Evolutionary conservation across 305 asterid species (phyloP), one percentile per base, ranked within the genome.

Genomic region (Striga hermonthica): DNA sequence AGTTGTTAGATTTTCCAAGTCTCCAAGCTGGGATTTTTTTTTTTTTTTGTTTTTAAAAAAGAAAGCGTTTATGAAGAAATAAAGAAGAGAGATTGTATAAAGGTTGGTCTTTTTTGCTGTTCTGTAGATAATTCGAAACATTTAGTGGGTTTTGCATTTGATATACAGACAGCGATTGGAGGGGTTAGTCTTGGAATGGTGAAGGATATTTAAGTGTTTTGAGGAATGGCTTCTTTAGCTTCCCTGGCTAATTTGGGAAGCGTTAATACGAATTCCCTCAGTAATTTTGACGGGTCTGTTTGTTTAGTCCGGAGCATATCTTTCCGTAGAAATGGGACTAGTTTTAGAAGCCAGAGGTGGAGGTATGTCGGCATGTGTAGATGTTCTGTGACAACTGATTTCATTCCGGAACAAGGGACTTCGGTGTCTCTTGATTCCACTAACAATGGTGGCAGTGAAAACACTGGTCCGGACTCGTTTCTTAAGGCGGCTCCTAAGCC

Each of bases 241-340:
- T 94, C 97, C 93, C 83, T 85, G 10, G 93, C 82, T 74, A 86
- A 79, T 82, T 78, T 94, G 89, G 98, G 99, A 80, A 82, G 96
- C 68, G 76, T 80, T 74, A 86, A 83, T 67, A 70, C 83, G 78
- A 78, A 78, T 68, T 85, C 98, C 48, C 74, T 88, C 39, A 83
- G 94, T 15, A 82, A 83, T 68, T 73, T 85, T 67, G 98, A 91
- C 67, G 98, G 94, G 22, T 83, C 97, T 48, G 80, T 79, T 69
- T 82, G 88, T 62, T 72, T 87, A 71, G 87, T 84, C 72, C 76
- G 84, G 75, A 78, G 84, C 71, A 81, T 84, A 50, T 80, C 95
- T 34, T 78, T 75, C 36, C 53, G 70, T 35, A 79, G 83, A 58
- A 81, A 82, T 66, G 80, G 78, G 78, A 62, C 76, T 75, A 77